Percentiles rank a stretch among this genome's conserved stretches.
Evolutionary conservation across 768 basidiomycete species (phyloP).

Genomic region (Lactarius tabidus): DNA sequence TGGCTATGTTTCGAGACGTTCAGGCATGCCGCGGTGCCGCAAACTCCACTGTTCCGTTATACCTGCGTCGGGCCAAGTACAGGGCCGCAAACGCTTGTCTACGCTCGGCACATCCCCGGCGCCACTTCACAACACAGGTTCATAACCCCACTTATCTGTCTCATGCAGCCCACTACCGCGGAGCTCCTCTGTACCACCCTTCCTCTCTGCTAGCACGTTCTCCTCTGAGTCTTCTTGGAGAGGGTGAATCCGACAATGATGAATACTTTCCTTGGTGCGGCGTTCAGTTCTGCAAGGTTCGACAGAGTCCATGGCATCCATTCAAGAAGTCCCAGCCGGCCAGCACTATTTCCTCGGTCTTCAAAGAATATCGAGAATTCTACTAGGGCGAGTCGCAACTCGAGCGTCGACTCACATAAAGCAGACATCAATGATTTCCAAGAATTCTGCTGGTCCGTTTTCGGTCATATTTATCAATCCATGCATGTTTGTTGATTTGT

Average conservation of each 20-base stretch:
- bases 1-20: constrained; percentile 79
- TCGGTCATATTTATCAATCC: not conserved
- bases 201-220: constrained; percentile 31
- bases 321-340: not conserved
- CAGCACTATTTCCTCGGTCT: not conserved
- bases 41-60: constrained; percentile 50
- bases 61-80: constrained; percentile 1
- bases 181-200: constrained; percentile 22
- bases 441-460: constrained; percentile 13
- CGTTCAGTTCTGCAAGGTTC: constrained; percentile 5
- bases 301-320: constrained; percentile 20
- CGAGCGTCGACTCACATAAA: constrained; percentile 33
- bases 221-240: constrained; percentile 36
- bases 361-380: constrained; percentile 3
- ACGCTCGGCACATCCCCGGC: constrained; percentile 8
- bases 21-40: constrained; percentile 62
- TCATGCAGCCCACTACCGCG: constrained; percentile 12
- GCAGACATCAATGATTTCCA: constrained; percentile 39
- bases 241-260: constrained; percentile 34
- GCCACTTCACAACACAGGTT: not conserved
- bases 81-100: constrained; percentile 20
- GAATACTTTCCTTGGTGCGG: constrained; percentile 24
- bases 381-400: constrained; percentile 4
- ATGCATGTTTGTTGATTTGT: not conserved
- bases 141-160: constrained; percentile 4